Conservation (phyloP, 2,329 filamentous ascomycete genomes). For the Cladosporium austrohemisphaericum region DNA sequence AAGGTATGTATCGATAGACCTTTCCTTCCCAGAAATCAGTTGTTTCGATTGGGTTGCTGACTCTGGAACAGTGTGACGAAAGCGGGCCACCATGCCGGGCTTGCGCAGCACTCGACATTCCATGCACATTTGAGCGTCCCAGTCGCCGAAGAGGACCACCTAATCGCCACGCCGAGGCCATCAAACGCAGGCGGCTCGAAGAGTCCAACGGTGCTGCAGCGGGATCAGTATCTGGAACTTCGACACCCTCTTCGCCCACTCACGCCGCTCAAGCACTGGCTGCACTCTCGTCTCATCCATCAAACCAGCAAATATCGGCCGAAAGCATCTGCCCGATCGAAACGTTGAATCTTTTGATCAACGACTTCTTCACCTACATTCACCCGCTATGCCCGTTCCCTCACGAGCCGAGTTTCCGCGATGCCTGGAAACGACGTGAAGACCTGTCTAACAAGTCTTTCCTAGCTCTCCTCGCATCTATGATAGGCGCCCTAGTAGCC, state of each 20-base stretch:
- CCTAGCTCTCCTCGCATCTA: slow-evolving; percentile 66
- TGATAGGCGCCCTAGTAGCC: slow-evolving; percentile 69
- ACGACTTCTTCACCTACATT: slow-evolving; percentile 81
- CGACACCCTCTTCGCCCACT: slow-evolving; percentile 49
- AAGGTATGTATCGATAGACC: slow-evolving; percentile 34
- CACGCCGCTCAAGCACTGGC: slow-evolving; percentile 52
- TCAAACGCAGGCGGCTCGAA: slow-evolving; percentile 58
- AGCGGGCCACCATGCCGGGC: slow-evolving; percentile 63
- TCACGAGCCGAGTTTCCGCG: slow-evolving; percentile 72
- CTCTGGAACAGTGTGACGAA: slow-evolving; percentile 66
- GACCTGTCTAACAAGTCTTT: slow-evolving; percentile 65
- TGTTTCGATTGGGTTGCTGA: no score
- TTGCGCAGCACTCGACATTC: slow-evolving; percentile 62
- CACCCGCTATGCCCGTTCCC: slow-evolving; percentile 74
- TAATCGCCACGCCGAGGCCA: slow-evolving; percentile 63
- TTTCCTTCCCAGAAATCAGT: no score
- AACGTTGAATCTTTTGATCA: slow-evolving; percentile 65
- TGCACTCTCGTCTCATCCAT: slow-evolving; percentile 45
- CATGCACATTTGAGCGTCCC: slow-evolving; percentile 63
- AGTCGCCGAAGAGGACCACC: slow-evolving; percentile 62
- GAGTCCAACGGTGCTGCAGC: slow-evolving; percentile 21
- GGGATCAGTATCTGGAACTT: slow-evolving; percentile 39
- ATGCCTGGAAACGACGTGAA: slow-evolving; percentile 63
- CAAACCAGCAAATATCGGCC: slow-evolving; percentile 47
- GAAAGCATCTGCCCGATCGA: slow-evolving; percentile 69